phyloP scores from a whole-genome alignment of 2,329 filamentous ascomycete species.

The Pseudocercospora ulei region DNA sequence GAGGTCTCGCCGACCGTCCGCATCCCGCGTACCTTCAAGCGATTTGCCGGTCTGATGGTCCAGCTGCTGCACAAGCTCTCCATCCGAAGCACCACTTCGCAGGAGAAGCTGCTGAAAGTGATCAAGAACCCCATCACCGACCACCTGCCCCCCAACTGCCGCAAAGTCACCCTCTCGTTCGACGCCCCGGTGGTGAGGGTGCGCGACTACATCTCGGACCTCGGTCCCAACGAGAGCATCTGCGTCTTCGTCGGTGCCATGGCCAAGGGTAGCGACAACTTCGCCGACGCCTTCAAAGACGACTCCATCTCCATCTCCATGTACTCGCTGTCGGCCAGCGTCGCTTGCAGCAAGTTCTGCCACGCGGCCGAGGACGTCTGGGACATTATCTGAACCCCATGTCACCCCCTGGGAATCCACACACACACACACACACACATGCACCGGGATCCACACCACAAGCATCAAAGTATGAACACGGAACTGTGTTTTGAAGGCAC shows the following conservation, averaged over 20 bases:
- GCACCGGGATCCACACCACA: not conserved
- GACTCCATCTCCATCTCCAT: slow-evolving; percentile 98
- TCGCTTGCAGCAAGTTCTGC: slow-evolving; percentile 99
- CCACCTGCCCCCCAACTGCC: slow-evolving; percentile 90
- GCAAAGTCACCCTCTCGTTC: slow-evolving; percentile 93
- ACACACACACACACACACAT: not conserved
- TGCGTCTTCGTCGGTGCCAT: slow-evolving; percentile 97
- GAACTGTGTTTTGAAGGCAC: slow-evolving; percentile 21
- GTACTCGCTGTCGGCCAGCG: slow-evolving; percentile 91
- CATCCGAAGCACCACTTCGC: slow-evolving; percentile 90
- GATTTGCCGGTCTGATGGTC: slow-evolving; percentile 96
- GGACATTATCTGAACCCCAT: slow-evolving; percentile 64
- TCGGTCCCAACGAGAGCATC: slow-evolving; percentile 78
- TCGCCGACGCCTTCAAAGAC: slow-evolving; percentile 87
- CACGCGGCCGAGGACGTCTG: slow-evolving; percentile 95
- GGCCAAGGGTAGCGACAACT: slow-evolving; percentile 93
- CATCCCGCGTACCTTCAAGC: slow-evolving; percentile 96
- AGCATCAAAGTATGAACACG: slow-evolving; percentile 9
- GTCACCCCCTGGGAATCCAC: no score
- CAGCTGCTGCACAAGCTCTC: slow-evolving; percentile 91
- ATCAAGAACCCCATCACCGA: slow-evolving; percentile 98
- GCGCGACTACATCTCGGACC: slow-evolving; percentile 72
- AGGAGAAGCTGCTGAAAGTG: slow-evolving; percentile 93
- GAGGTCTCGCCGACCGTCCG: slow-evolving; percentile 97
- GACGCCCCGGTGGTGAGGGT: slow-evolving; percentile 80